Percentiles rank a stretch among this genome's conserved stretches.
These are phyloP conservation scores for Punctularia strigosozonata DNA, from an alignment of 768 basidiomycete genomes.

Conservation along the genomic window DNA sequence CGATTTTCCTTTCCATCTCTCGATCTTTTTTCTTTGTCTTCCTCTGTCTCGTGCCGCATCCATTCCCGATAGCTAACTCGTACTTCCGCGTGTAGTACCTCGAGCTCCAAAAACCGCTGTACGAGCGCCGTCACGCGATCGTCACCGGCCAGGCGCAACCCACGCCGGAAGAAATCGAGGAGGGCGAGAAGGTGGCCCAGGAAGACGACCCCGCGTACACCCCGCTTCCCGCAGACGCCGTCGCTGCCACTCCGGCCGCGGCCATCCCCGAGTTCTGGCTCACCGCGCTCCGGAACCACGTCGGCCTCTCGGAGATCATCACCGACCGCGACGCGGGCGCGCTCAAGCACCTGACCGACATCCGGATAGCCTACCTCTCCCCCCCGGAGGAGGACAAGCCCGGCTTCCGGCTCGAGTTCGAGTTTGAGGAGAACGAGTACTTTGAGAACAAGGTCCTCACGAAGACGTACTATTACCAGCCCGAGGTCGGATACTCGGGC, in stretches of 20 bases:
- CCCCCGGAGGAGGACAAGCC: conserved; percentile 50
- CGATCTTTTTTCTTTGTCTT: conserved; percentile 1
- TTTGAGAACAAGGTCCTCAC: conserved; percentile 76
- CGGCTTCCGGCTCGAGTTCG: conserved; percentile 87
- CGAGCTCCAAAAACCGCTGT: conserved; percentile 69
- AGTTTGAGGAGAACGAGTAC: conserved; percentile 74
- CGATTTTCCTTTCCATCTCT: neutral
- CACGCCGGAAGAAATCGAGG: conserved; percentile 71
- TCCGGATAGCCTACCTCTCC: conserved; percentile 73
- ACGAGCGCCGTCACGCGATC: conserved; percentile 77
- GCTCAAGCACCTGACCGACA: conserved; percentile 72
- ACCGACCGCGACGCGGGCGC: conserved; percentile 87
- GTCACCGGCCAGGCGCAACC: conserved; percentile 67
- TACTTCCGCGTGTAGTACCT: conserved; percentile 40
- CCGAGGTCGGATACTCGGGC: conserved; percentile 89
- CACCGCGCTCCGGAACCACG: conserved; percentile 88
- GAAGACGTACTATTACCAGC: conserved; percentile 92
- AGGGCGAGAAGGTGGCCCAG: conserved; percentile 58
- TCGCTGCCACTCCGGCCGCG: conserved; percentile 16
- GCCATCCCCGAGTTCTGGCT: conserved; percentile 97
- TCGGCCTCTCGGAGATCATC: conserved; percentile 77
- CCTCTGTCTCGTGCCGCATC: neutral
- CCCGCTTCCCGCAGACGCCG: conserved; percentile 25
- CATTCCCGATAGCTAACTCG: conserved; percentile 7
- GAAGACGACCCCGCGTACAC: conserved; percentile 70